phyloP scores from a whole-genome alignment of 768 basidiomycete species.

The Candolleomyces efflorescens region DNA sequence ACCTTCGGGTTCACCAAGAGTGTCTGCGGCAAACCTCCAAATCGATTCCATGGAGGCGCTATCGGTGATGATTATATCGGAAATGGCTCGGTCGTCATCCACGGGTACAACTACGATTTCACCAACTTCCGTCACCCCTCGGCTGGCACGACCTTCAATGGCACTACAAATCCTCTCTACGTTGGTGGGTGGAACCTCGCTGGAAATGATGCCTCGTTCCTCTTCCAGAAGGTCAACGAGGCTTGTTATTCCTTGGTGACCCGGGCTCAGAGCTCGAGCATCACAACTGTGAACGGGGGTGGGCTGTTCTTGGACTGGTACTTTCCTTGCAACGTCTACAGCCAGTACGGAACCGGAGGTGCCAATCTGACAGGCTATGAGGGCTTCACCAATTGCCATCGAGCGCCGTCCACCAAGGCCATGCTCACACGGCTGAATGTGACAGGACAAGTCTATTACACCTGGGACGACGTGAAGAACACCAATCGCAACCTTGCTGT shows the following conservation, averaged over 20 bases:
- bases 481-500: conserved; percentile 81
- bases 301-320: conserved; percentile 81
- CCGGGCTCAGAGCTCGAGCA: conserved; percentile 64
- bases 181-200: conserved; percentile 71
- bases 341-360: conserved; percentile 59
- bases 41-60: conserved; percentile 76
- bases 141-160: conserved; percentile 65
- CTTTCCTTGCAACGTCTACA: conserved; percentile 93
- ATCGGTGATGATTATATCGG: conserved; percentile 69
- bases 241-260: conserved; percentile 78
- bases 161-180: conserved; percentile 79
- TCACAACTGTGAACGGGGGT: conserved; percentile 41
- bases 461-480: conserved; percentile 81
- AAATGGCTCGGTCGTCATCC: conserved; percentile 83
- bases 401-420: conserved; percentile 45
- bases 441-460: conserved; percentile 89
- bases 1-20: conserved; percentile 97
- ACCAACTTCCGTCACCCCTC: conserved; percentile 81
- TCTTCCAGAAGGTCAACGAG: conserved; percentile 91
- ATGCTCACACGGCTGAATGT: conserved; percentile 46
- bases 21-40: conserved; percentile 86
- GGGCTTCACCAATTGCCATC: conserved; percentile 67
- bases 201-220: conserved; percentile 88
- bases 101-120: conserved; percentile 93
- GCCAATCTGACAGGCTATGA: conserved; percentile 72